Evolutionary conservation across 2,329 filamentous ascomycete genomes (phyloP), one percentile per base, ranked within the genome.

Genomic region (Fusarium verticillioides): DNA sequence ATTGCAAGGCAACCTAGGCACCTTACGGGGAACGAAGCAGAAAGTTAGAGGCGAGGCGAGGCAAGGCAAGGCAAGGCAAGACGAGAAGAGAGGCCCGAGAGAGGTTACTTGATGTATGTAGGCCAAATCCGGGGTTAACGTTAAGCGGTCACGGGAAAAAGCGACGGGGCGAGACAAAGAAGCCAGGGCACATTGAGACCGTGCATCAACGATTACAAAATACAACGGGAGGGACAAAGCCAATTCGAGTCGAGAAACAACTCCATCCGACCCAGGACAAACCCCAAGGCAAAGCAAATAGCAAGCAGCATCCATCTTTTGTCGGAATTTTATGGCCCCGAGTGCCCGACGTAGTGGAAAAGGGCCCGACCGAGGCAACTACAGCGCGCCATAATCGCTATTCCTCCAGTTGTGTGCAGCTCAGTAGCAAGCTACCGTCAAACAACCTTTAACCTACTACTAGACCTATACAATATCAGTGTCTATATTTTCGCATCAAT

Each of bases 241-340:
- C 72, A 69, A 74, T 72, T 74, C 72, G 46, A 72, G 64, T 70
- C 72, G 49, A 74, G 72, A 69, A 69, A 66, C 39, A 69, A 72
- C 72, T 70, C 60, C 72, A 69, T 65, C 60, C 68, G 54, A 66
- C 60, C 50, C 58, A 63, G 71, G 53, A 44, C 60, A 66, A 60
- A 66, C 62, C 62, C n/a, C 26, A 63, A 61, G 44, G 54, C 49
- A 67, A 50, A 32, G 43, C 39, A 44, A 61, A 72, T 69, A 72
- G 63, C 63, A 60, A 63, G 50, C 59, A 72, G 60, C 60, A 72
- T 74, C 60, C 60, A 72, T 74, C 60, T 72, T 60, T 34, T 37
- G 64, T 69, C 72, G 72, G 72, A 74, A 72, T 70, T 74, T 74
- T 66, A 63, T 75, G 28, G n/a, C 12, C 43, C 72, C 72, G 72